phyloP scores from a whole-genome alignment of 805 yeast species.

The Grigorovia transvaalensis region DNA sequence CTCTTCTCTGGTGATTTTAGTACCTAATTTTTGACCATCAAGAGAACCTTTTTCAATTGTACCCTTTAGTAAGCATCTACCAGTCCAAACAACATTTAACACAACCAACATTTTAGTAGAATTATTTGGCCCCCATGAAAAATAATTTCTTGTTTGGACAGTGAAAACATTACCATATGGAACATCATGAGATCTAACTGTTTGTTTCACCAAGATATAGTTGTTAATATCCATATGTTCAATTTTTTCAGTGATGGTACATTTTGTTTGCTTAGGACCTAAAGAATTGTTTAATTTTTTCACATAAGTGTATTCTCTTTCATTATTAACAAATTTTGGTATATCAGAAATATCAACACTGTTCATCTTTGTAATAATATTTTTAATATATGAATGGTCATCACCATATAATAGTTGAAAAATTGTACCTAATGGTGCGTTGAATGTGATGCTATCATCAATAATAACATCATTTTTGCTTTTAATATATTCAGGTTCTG shows the following conservation, averaged over 20 bases:
- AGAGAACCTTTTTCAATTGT: constrained; percentile 67
- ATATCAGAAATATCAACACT: constrained; percentile 48
- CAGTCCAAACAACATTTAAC: constrained; percentile 59
- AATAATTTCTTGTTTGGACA: constrained; percentile 48
- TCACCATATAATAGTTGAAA: constrained; percentile 54
- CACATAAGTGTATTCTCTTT: constrained; percentile 43
- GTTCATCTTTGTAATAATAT: constrained; percentile 46
- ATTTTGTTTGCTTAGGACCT: constrained; percentile 66
- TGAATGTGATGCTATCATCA: constrained; percentile 36
- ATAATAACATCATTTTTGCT: constrained; percentile 45
- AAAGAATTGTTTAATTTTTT: constrained; percentile 53
- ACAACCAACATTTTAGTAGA: constrained; percentile 45
- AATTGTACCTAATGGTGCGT: constrained; percentile 61
- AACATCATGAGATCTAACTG: constrained; percentile 60
- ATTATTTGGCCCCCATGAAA: constrained; percentile 60
- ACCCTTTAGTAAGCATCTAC: constrained; percentile 65
- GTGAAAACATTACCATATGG: constrained; percentile 64
- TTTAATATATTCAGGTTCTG: constrained; percentile 34
- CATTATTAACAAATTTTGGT: constrained; percentile 32
- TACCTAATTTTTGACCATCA: constrained; percentile 61
- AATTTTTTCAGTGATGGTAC: constrained; percentile 47
- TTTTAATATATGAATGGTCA: constrained; percentile 39
- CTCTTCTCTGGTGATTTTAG: constrained; percentile 36
- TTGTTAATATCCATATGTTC: constrained; percentile 39
- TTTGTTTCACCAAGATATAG: constrained; percentile 37